Evolutionary conservation across 331 rosid genomes (phyloP).

Genomic region (Malus hybrid): DNA sequence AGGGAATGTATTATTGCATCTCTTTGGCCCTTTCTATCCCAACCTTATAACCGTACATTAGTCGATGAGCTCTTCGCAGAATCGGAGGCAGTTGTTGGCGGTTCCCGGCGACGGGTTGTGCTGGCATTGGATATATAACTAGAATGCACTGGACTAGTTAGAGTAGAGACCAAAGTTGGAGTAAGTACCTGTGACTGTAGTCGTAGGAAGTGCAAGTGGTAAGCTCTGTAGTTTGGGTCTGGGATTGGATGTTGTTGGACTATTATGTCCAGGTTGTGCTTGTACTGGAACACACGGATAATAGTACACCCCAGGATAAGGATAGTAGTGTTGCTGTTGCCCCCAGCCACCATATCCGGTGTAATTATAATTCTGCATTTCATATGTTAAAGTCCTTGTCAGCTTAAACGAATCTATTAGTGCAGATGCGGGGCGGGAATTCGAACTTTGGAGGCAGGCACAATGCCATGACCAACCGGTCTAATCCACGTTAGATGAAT

Average conservation of each 20-base stretch:
- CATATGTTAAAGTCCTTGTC: not conserved
- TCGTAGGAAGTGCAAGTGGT: not conserved
- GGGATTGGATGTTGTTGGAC: not conserved
- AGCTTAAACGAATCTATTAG: too few species aligned
- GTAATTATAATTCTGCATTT: conserved; percentile 34
- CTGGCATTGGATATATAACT: not conserved
- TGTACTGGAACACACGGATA: not conserved
- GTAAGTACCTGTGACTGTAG: not conserved
- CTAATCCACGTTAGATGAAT: not conserved
- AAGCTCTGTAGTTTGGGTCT: not conserved
- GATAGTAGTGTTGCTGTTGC: not conserved
- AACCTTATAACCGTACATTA: not conserved
- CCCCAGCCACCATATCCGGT: conserved; percentile 34
- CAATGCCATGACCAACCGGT: too few species aligned
- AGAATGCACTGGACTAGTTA: not conserved
- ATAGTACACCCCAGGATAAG: conserved; percentile 5
- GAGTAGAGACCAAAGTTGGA: not conserved
- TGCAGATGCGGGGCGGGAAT: too few species aligned
- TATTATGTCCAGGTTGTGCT: not conserved
- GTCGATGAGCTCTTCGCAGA: not conserved
- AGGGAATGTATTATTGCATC: not conserved
- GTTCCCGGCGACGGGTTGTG: not conserved
- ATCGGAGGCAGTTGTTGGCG: not conserved
- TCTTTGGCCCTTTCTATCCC: not conserved
- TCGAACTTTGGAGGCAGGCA: too few species aligned